phyloP scores from a whole-genome alignment of 208 protist species.

The Trypanosoma scelopori region DNA sequence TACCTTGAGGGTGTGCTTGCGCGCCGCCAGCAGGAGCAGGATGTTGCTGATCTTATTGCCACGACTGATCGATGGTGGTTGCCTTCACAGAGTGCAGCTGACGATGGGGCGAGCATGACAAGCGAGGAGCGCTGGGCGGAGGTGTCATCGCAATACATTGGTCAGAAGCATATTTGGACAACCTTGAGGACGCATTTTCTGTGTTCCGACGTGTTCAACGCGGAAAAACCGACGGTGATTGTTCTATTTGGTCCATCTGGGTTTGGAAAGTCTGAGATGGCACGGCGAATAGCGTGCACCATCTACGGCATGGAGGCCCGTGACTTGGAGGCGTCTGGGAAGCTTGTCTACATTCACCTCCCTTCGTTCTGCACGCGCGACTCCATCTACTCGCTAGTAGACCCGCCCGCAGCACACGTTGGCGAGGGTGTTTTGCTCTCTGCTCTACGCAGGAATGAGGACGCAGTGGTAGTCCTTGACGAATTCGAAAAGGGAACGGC shows the following conservation, averaged over 20 bases:
- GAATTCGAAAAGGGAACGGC: constrained; percentile 88
- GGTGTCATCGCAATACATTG: constrained; percentile 63
- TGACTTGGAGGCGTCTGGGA: constrained; percentile 55
- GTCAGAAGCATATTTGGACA: constrained; percentile 63
- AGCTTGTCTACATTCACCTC: constrained; percentile 85
- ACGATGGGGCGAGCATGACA: neutral
- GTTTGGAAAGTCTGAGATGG: constrained; percentile 85
- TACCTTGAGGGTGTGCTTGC: constrained; percentile 45
- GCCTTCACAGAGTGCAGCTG: neutral
- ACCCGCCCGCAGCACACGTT: constrained; percentile 82
- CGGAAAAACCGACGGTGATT: constrained; percentile 77
- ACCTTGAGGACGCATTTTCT: constrained; percentile 60
- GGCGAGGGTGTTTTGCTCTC: constrained; percentile 82
- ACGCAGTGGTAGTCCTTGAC: constrained; percentile 85
- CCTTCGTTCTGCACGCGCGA: constrained; percentile 85
- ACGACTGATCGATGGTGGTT: constrained; percentile 14
- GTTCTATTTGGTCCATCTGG: constrained; percentile 85
- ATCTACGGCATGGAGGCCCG: constrained; percentile 47
- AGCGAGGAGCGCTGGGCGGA: constrained; percentile 44
- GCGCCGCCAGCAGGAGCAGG: constrained; percentile 47
- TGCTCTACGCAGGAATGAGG: constrained; percentile 54
- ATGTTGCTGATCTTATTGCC: constrained; percentile 35
- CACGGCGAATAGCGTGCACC: constrained; percentile 56
- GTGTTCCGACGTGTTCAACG: constrained; percentile 56
- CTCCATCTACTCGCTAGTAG: constrained; percentile 87